Evolutionary conservation across 1,284 basidiomycete genomes (phyloP).

Genomic region (Apiotrichum gamsii): DNA sequence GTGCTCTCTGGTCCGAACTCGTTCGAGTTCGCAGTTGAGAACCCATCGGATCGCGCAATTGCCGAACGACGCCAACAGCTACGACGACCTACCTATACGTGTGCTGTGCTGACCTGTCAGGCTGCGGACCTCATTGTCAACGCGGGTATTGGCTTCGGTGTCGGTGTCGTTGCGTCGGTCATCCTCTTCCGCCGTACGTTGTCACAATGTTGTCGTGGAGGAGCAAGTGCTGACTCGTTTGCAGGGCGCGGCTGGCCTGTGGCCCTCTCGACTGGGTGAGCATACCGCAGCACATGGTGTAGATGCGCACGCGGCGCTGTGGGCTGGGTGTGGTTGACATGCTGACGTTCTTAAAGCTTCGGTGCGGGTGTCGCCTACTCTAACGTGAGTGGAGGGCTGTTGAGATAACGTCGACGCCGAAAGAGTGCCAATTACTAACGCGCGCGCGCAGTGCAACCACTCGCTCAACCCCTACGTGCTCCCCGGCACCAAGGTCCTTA

Average conservation of each 20-base stretch:
- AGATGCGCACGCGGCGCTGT: too few relatives aligned
- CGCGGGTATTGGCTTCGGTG: slow-evolving; percentile 90
- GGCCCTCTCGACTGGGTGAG: slow-evolving; percentile 81
- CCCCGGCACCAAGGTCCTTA: slow-evolving; percentile 71
- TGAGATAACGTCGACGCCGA: too few relatives aligned
- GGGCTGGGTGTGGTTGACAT: too few relatives aligned
- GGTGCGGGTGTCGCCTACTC: slow-evolving; percentile 70
- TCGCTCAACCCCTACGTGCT: slow-evolving; percentile 91
- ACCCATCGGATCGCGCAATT: neutral
- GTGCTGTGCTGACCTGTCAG: slow-evolving; percentile 22
- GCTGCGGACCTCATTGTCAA: slow-evolving; percentile 51
- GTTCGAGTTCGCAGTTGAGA: too few relatives aligned
- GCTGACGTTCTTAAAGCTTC: slow-evolving; percentile 34
- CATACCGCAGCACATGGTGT: too few relatives aligned
- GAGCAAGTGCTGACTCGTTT: neutral
- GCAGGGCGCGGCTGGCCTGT: slow-evolving; percentile 95
- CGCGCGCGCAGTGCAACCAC: slow-evolving; percentile 67
- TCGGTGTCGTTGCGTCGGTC: slow-evolving; percentile 88
- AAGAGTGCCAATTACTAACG: too few relatives aligned
- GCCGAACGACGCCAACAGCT: slow-evolving; percentile 8
- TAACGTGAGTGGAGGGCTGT: slow-evolving; percentile 42
- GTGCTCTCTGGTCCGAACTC: too few relatives aligned
- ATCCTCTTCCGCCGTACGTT: slow-evolving; percentile 89
- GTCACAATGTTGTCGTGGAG: too few relatives aligned
- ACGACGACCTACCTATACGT: slow-evolving; percentile 40